Base-by-base conservation (phyloP, 495 filamentous ascomycete species). In the Evernia prunastri region DNA sequence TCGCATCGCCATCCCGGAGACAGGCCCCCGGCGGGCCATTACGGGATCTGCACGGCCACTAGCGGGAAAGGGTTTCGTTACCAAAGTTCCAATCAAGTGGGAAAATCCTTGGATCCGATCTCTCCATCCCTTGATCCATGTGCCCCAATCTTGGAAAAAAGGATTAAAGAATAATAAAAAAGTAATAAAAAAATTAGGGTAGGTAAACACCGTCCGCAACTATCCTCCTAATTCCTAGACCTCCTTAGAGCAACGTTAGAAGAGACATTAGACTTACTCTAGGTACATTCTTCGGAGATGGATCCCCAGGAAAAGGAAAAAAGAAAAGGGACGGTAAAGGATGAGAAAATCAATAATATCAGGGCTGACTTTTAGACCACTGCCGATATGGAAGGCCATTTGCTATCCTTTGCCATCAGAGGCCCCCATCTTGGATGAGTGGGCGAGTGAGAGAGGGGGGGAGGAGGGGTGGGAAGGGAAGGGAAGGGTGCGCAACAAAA, bases 11-110 rank as follows among this genome's bases (percentile, higher is more conserved):
- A 59, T 59, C 56, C 35, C 56, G 62, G 43, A 59, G 33, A 36
- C 25, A 31, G 56, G 54, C 40, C 59, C n/a, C 56, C 40, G 62
- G 39, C 62, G 62, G 62, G 40, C 42, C 61, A 58, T 49, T 13
- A 59, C 56, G 62, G 62, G 62, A 64, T 64, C 62, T 64, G 62
- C 62, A 53, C 62, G 62, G 62, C 54, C 56, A 39, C 62, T 64
- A 64, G 35, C 62, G 62, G 45, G 62, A 57, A 64, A 40, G 56
- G 40, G 62, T 39, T 59, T 64, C 62, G 62, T 64, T 64, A 59
- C 62, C 62, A 64, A 64, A 64, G 42, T 64, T 64, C 37, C 56
- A 37, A 59, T 39, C 35, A 42, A 40, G 9, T 13, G 3, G n/a
- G 47, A 53, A 53, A 17, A 10, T 11, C 15, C 29, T 2, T 54